A percentile compares a stretch with the other conserved stretches of the same genome.
Conservation (phyloP, 2,329 filamentous ascomycete genomes). For the Xylariaceae sp. region DNA sequence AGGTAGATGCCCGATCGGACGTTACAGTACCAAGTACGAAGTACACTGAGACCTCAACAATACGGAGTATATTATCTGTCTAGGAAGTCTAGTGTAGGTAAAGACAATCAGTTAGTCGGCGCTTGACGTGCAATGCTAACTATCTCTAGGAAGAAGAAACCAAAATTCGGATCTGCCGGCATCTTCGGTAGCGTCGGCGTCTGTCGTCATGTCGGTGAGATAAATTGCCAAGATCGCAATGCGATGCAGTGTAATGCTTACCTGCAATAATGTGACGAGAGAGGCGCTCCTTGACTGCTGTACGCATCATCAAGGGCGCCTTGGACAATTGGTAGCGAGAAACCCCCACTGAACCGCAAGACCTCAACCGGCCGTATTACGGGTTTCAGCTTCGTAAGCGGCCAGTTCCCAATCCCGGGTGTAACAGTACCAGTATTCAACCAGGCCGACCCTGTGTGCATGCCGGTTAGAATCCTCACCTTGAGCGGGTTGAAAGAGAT, state of each 20-base stretch:
- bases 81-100: too few relatives aligned
- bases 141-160: not conserved
- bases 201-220: not conserved
- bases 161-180: not conserved
- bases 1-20: too few relatives aligned
- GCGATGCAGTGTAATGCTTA: not conserved
- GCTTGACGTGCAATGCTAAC: too few relatives aligned
- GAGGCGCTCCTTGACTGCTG: not conserved
- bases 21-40: too few relatives aligned
- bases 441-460: constrained; percentile 42
- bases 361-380: constrained; percentile 45
- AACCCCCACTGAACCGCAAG: not conserved
- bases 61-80: too few relatives aligned
- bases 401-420: constrained; percentile 52
- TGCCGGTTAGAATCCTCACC: constrained; percentile 3
- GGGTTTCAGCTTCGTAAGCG: constrained; percentile 48
- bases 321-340: not conserved
- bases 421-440: constrained; percentile 52
- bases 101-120: too few relatives aligned
- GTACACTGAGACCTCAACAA: too few relatives aligned
- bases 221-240: not conserved
- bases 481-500: not conserved
- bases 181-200: not conserved
- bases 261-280: not conserved
- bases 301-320: not conserved